Conservation (phyloP, 805 yeast genomes). For the Hemisphaericaspora nanyangensis region DNA sequence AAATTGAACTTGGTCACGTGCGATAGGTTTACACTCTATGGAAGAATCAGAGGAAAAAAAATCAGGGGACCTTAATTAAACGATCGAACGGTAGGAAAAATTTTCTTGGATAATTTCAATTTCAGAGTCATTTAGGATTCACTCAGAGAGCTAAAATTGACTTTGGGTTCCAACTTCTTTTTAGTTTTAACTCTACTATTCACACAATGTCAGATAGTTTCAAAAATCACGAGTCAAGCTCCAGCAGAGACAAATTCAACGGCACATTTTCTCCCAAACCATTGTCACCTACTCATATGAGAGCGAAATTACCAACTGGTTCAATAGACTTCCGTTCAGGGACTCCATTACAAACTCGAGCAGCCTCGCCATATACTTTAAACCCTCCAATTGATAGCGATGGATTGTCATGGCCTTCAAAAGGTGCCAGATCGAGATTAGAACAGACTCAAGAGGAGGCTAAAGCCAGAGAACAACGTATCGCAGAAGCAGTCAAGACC, state of each 20-base stretch:
- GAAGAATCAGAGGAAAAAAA: too few species aligned
- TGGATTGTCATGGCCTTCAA: constrained; percentile 91
- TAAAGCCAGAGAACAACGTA: constrained; percentile 62
- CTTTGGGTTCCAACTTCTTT: too few species aligned
- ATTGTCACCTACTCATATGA: constrained; percentile 19
- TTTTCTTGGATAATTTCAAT: too few species aligned
- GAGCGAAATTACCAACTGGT: constrained; percentile 12
- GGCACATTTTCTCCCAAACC: constrained; percentile 18
- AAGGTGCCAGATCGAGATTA: constrained; percentile 76
- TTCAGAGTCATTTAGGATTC: too few species aligned
- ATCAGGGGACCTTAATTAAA: too few species aligned
- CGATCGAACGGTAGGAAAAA: too few species aligned
- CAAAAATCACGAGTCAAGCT: not conserved
- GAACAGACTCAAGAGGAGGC: constrained; percentile 68
- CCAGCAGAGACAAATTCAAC: constrained; percentile 9
- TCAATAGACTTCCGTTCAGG: constrained; percentile 13
- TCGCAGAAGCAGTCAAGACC: constrained; percentile 78
- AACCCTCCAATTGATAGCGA: constrained; percentile 86
- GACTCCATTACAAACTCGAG: constrained; percentile 70
- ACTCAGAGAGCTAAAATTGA: too few species aligned
- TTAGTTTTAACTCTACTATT: too few species aligned
- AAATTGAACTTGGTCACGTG: too few species aligned
- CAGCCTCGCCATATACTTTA: constrained; percentile 78
- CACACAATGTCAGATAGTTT: not conserved
- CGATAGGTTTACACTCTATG: too few species aligned